phyloP scores from a whole-genome alignment of 805 yeast genomes.

The Kurtzmaniella fragi region DNA sequence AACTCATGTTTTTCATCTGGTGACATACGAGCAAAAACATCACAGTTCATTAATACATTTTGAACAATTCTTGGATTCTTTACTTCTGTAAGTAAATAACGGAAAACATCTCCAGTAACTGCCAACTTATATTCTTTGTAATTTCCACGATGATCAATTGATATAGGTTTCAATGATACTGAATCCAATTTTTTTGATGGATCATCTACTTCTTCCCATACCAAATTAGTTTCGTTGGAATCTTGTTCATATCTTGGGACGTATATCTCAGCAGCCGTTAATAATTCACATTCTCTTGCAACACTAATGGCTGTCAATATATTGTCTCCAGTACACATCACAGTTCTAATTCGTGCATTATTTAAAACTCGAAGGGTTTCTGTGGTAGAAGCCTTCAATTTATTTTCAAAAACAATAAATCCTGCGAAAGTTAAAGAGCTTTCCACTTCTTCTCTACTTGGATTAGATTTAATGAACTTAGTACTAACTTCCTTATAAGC shows the following conservation, averaged over 20 bases:
- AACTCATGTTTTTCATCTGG: conserved; percentile 98
- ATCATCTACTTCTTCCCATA: conserved; percentile 69
- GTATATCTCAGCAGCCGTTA: conserved; percentile 36
- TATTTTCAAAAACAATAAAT: conserved; percentile 88
- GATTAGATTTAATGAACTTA: background rate
- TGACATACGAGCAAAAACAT: conserved; percentile 93
- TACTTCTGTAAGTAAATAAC: conserved; percentile 60
- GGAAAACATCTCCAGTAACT: conserved; percentile 88
- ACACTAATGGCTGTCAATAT: conserved; percentile 92
- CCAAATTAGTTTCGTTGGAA: conserved; percentile 34
- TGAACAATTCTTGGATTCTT: conserved; percentile 37
- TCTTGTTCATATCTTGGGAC: conserved; percentile 56
- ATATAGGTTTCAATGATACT: conserved; percentile 50
- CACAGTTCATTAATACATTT: conserved; percentile 62
- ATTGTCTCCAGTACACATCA: conserved; percentile 98
- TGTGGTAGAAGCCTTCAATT: conserved; percentile 66
- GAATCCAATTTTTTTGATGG: conserved; percentile 56
- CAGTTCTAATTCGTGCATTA: conserved; percentile 70
- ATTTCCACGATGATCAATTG: conserved; percentile 13
- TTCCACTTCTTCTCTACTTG: conserved; percentile 62
- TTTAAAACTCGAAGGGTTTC: conserved; percentile 54
- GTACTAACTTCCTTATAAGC: conserved; percentile 54
- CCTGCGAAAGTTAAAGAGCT: conserved; percentile 70
- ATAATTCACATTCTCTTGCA: conserved; percentile 74
- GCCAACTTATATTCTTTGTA: conserved; percentile 59